Evolutionary conservation across 73 alveolate species (phyloP).

Genomic region (Paramecium tetraurelia): DNA sequence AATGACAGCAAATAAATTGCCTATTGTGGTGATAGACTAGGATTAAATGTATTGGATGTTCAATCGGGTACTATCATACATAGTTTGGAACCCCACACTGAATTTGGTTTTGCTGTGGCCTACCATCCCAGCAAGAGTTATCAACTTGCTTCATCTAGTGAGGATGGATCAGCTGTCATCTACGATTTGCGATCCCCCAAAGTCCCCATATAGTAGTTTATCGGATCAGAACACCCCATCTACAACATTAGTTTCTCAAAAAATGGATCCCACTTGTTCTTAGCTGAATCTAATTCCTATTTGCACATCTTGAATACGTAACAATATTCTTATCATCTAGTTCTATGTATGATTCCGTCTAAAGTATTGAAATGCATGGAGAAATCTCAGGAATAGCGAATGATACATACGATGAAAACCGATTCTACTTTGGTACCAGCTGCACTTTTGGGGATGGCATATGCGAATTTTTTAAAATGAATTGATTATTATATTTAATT

Average conservation of each 20-base stretch:
- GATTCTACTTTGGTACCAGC: neutral
- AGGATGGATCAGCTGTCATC: slow-evolving; percentile 12
- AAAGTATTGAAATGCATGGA: neutral
- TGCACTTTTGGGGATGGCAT: neutral
- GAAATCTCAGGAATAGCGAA: neutral
- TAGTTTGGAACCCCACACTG: neutral
- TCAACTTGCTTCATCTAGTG: slow-evolving; percentile 28
- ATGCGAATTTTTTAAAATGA: neutral
- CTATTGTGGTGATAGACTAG: slow-evolving; percentile 37
- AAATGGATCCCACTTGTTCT: neutral
- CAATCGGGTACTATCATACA: neutral
- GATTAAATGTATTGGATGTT: neutral
- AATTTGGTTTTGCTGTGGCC: slow-evolving; percentile 28
- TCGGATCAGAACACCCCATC: neutral
- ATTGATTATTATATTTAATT: too few relatives aligned
- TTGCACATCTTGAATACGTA: slow-evolving; percentile 1
- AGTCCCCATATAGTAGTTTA: neutral
- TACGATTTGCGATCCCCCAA: neutral
- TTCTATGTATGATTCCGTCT: neutral
- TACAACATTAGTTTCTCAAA: neutral
- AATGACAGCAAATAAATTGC: neutral
- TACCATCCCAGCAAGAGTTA: neutral
- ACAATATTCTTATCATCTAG: neutral
- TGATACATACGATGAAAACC: neutral
- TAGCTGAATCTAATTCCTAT: neutral